These are phyloP conservation scores for Rhynchosporium secalis DNA, from an alignment of 2,329 filamentous ascomycete species.

Conservation along the genomic window DNA sequence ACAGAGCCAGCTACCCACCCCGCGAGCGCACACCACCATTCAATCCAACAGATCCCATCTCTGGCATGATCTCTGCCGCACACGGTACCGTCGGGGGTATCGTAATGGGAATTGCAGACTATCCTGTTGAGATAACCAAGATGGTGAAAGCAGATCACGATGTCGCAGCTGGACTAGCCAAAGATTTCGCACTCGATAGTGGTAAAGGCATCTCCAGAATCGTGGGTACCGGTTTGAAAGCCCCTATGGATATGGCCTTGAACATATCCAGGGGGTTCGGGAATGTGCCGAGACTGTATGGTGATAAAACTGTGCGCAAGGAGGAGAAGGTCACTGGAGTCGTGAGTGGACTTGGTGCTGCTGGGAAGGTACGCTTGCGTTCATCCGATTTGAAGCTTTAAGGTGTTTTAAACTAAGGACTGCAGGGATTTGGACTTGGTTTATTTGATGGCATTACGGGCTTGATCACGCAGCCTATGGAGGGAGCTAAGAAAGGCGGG, in stretches of 20 bases:
- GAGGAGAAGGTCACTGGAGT: slow-evolving; percentile 26
- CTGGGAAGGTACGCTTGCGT: slow-evolving; percentile 39
- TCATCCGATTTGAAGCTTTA: slow-evolving; percentile 78
- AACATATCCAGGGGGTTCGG: slow-evolving; percentile 67
- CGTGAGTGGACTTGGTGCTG: slow-evolving; percentile 25
- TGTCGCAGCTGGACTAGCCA: slow-evolving; percentile 16
- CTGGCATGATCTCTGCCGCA: slow-evolving; percentile 23
- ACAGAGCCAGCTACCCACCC: slow-evolving; percentile 9
- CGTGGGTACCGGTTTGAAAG: slow-evolving; percentile 29
- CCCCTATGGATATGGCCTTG: slow-evolving; percentile 50
- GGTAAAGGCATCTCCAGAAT: slow-evolving; percentile 30
- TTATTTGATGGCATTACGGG: slow-evolving; percentile 65
- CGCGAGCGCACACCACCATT: background rate
- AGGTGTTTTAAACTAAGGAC: slow-evolving; percentile 68
- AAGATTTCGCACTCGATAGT: slow-evolving; percentile 24
- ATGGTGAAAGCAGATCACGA: slow-evolving; percentile 22
- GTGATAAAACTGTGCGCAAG: slow-evolving; percentile 57
- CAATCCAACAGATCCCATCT: slow-evolving; percentile 25
- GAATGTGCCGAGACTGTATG: slow-evolving; percentile 67
- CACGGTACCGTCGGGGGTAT: slow-evolving; percentile 25
- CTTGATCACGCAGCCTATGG: slow-evolving; percentile 57
- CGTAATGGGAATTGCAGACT: slow-evolving; percentile 24
- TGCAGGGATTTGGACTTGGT: slow-evolving; percentile 60
- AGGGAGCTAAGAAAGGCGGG: slow-evolving; percentile 54
- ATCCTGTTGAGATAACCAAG: slow-evolving; percentile 25